Base-by-base conservation (phyloP, 495 filamentous ascomycete genomes). In the Ramalina intermedia region DNA sequence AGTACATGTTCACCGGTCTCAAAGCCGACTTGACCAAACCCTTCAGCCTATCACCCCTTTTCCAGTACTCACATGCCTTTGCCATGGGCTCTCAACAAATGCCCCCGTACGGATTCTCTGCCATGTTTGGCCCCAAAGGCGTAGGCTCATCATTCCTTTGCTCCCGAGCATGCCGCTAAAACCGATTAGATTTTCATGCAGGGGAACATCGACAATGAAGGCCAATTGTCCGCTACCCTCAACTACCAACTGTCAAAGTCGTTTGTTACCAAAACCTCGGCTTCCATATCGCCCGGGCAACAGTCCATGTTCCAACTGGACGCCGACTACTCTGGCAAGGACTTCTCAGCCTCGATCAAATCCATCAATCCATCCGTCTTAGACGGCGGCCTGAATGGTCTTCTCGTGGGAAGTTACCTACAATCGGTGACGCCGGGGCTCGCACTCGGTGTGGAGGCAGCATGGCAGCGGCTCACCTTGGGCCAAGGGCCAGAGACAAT, bases 51-150 rank as follows among this genome's bases (percentile, higher is more conserved):
- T 75, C 79, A 54, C 93, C 91, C 41, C 70, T 96, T 58, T 99
- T 99, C 75, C 90, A 96, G 66, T 82, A 95, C 51, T 94, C 89
- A 44, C 93, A 99, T 73, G 82, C 89, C 46, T 91, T 99, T 63
- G 78, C 89, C 27, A 86, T 95, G 80, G 90, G 93, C 49, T 76
- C 76, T 14, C 84, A 91, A 60, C 78, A 81, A 44, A 68, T 90
- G 63, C 85, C 87, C 59, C 93, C 93, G 35, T 99, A 99, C 66
- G 83, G 83, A 38, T 96, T 96, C 67, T 85, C 86, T 48, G 85
- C 85, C 47, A 75, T 99, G 59, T 95, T 87, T 63, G 93, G 93
- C 49, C 94, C 81, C 56, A 79, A 80, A 60, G 91, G 84, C 73
- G 89, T 96, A 69, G 63, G 84, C 73, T 50, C 53, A 41, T 18